phyloP scores from a whole-genome alignment of 2,329 filamentous ascomycete species.

The Colletotrichum orbiculare region DNA sequence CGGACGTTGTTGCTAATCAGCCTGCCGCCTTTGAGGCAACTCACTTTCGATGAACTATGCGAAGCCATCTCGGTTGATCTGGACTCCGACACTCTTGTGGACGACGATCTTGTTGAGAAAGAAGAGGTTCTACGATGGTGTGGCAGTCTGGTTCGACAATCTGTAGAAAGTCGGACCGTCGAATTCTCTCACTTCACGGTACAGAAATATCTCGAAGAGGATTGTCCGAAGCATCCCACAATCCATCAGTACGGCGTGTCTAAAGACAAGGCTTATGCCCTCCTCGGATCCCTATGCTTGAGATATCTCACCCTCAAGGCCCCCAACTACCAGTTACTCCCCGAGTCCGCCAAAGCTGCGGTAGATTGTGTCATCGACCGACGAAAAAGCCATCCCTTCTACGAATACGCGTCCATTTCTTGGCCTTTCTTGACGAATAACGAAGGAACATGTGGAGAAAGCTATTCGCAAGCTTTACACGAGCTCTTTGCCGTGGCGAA shows the following conservation, averaged over 20 bases:
- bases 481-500: background rate
- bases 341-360: background rate
- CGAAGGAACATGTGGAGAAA: background rate
- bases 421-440: background rate
- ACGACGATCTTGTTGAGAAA: background rate
- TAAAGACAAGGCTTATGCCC: background rate
- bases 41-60: background rate
- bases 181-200: slow-evolving; percentile 12
- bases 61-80: background rate
- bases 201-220: background rate
- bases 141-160: background rate
- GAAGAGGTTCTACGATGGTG: background rate
- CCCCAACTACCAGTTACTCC: background rate
- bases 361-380: background rate
- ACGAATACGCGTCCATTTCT: background rate
- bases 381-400: background rate
- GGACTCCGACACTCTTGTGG: background rate
- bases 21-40: background rate
- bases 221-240: background rate
- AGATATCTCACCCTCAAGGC: background rate
- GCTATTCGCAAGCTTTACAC: rapidly evolving
- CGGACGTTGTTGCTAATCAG: background rate
- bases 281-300: background rate
- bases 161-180: background rate
- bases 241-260: background rate